Evolutionary conservation across 225 moss, liverwort and hornwort genomes (phyloP).

Genomic region (Straminergon stramineum): DNA sequence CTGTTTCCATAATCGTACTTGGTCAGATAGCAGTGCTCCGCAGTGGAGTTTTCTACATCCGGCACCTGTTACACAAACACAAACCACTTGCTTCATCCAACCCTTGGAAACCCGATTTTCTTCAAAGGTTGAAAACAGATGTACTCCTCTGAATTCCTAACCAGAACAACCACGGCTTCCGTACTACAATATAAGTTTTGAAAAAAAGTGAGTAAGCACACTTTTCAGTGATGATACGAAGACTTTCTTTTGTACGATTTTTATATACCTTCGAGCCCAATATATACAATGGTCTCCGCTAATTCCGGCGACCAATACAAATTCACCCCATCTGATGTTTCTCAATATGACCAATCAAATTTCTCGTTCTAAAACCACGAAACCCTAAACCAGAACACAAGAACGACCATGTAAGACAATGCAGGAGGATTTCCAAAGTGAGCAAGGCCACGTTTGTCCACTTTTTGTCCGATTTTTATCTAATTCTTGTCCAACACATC

Average conservation of each 20-base stretch:
- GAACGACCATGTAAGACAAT: not conserved
- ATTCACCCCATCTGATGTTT: not conserved
- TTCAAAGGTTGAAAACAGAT: not conserved
- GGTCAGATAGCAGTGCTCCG: conserved; percentile 56
- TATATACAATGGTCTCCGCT: not conserved
- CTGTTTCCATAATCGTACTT: conserved; percentile 78
- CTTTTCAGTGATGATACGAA: not conserved
- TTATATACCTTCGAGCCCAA: not conserved
- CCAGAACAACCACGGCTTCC: not conserved
- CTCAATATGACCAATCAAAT: not conserved
- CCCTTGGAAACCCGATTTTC: not conserved
- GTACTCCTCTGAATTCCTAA: not conserved
- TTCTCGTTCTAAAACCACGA: not conserved
- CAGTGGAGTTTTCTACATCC: conserved; percentile 61
- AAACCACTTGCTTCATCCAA: not conserved
- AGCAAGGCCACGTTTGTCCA: not conserved
- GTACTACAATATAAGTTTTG: not conserved
- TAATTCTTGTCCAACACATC: not conserved
- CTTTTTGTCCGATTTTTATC: not conserved
- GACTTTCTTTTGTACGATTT: not conserved
- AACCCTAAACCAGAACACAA: not conserved
- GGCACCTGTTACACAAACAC: conserved; percentile 47
- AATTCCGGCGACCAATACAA: not conserved
- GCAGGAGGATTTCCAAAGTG: not conserved
- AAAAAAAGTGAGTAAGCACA: not conserved